These are phyloP conservation scores for Hyaloscypha bicolor DNA, from an alignment of 495 filamentous ascomycete species.

Conservation along the genomic window DNA sequence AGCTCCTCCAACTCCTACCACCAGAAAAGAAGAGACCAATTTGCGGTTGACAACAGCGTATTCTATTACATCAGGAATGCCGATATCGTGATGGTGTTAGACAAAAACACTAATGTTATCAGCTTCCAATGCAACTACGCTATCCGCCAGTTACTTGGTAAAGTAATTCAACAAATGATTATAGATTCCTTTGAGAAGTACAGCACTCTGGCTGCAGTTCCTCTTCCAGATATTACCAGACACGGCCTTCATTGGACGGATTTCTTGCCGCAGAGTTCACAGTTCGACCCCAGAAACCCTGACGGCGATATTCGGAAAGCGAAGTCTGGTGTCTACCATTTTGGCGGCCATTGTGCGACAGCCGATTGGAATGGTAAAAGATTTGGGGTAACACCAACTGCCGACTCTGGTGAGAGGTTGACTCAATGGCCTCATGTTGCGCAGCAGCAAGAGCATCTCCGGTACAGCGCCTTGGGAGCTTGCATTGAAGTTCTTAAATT, in stretches of 20 bases:
- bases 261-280: not conserved
- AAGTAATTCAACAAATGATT: not conserved
- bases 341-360: not conserved
- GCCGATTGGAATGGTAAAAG: not conserved
- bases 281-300: not conserved
- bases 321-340: not conserved
- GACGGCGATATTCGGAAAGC: not conserved
- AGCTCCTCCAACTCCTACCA: not conserved
- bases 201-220: not conserved
- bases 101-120: not conserved
- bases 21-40: not conserved
- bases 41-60: not conserved
- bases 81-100: not conserved
- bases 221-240: not conserved
- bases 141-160: not conserved
- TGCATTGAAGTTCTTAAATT: not conserved
- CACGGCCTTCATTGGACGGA: not conserved
- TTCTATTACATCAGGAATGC: not conserved
- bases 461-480: not conserved
- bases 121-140: not conserved
- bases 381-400: not conserved
- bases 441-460: not conserved
- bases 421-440: not conserved
- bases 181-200: not conserved
- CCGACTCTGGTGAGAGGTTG: not conserved